Evolutionary conservation across 1,284 basidiomycete species (phyloP).

Genomic region (Phylloboletellus chloephorus): DNA sequence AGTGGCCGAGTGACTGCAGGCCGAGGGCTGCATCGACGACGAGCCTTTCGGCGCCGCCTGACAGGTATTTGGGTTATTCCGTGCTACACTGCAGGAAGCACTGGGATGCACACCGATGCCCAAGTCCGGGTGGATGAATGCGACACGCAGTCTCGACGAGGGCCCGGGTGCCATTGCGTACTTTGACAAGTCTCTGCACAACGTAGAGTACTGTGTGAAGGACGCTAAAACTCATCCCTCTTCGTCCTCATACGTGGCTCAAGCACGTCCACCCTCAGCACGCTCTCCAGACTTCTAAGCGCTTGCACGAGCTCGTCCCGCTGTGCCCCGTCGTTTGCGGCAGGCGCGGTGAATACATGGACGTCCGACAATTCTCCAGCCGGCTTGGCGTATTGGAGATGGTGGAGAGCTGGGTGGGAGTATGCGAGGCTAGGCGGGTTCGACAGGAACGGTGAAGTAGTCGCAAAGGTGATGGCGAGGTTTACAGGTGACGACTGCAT

Average conservation of each 20-base stretch:
- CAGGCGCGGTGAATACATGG: conserved; percentile 17
- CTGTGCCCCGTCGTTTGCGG: neutral
- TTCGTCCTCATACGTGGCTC: conserved; percentile 21
- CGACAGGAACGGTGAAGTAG: conserved; percentile 22
- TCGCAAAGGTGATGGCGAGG: conserved; percentile 23
- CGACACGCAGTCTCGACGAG: conserved; percentile 44
- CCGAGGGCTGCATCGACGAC: conserved; percentile 95
- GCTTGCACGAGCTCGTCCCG: conserved; percentile 17
- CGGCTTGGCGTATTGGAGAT: conserved; percentile 20
- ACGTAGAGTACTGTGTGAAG: no score
- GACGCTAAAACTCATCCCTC: conserved; percentile 26
- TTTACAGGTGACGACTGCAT: conserved; percentile 13
- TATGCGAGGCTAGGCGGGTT: conserved; percentile 18
- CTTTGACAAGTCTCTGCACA: no score
- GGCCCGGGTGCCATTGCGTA: conserved; percentile 9
- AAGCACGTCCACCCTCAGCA: conserved; percentile 24
- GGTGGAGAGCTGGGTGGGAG: conserved; percentile 16
- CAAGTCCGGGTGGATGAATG: conserved; percentile 92
- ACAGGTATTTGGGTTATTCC: conserved; percentile 1
- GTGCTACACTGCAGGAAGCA: neutral
- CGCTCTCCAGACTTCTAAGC: conserved; percentile 18
- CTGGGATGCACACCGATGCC: conserved; percentile 73
- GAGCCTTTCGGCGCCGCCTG: conserved; percentile 92
- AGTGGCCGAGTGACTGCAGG: conserved; percentile 79
- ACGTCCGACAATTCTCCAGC: conserved; percentile 27